Conservation (phyloP, 345 rosid genomes). For the Geranium brycei region DNA sequence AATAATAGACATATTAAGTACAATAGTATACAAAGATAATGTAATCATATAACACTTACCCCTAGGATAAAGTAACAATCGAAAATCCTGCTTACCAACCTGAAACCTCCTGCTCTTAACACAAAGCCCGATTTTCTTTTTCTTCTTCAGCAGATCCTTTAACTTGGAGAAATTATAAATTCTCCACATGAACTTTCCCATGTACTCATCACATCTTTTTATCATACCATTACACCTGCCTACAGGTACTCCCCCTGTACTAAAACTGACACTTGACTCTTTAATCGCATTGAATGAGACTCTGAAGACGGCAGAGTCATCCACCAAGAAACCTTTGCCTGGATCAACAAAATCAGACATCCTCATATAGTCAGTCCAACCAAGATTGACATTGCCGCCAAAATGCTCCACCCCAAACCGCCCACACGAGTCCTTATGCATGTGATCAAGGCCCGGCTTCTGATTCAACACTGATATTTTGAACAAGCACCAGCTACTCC, state of each 20-base stretch:
- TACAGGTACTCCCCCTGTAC: background rate
- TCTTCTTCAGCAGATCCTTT: slow-evolving; percentile 11
- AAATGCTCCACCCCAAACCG: slow-evolving; percentile 1
- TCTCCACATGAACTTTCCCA: slow-evolving; percentile 10
- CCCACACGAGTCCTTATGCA: slow-evolving; percentile 9
- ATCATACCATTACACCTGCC: background rate
- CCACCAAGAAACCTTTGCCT: slow-evolving; percentile 9
- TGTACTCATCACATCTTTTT: slow-evolving; percentile 1
- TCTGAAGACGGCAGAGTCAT: slow-evolving; percentile 6
- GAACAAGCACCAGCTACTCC: slow-evolving; percentile 14
- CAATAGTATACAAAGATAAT: background rate
- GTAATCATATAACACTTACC: slow-evolving; percentile 2
- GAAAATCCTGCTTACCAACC: slow-evolving; percentile 8
- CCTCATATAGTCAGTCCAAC: slow-evolving; percentile 14
- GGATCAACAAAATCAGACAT: slow-evolving; percentile 9
- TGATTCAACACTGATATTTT: slow-evolving; percentile 11
- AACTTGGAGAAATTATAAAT: slow-evolving; percentile 10
- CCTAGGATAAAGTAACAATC: slow-evolving; percentile 12
- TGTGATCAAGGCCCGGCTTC: slow-evolving; percentile 6
- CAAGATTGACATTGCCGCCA: slow-evolving; percentile 6
- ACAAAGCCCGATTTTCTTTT: slow-evolving; percentile 7
- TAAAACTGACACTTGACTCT: slow-evolving; percentile 2
- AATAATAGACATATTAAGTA: no score
- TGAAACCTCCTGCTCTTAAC: slow-evolving; percentile 12
- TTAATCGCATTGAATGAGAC: slow-evolving; percentile 8